Evolutionary conservation across 345 rosid species (phyloP), one percentile per base, ranked within the genome.

Genomic region (Salix udensis): DNA sequence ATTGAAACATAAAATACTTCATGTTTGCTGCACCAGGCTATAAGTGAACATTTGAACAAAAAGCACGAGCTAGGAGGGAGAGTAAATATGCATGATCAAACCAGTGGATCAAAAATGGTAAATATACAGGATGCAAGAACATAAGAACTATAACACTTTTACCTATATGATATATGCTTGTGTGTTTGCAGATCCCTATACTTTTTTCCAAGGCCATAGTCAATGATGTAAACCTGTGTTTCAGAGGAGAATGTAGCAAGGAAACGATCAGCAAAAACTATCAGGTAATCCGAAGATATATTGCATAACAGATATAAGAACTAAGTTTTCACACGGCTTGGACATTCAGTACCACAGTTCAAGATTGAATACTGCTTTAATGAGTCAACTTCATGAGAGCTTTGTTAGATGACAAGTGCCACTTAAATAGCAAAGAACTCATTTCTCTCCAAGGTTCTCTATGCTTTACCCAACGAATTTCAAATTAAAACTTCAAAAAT

Each of bases 181-280:
- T 81, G 84, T 6, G 84, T 81, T 74, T 81, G 84, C 67, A 77
- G 81, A 65, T 81, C 84, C 72, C 75, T 77, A 31, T 81, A 81
- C 72, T 81, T 81, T 60, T 81, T 81, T 19, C 79, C 84, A 70
- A 81, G 81, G 31, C 84, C 84, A 77, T 74, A 81, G 46, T 81
- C 84, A 81, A 81, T 81, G 23, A 77, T 66, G 19, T 81, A 81
- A 42, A 81, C 81, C 84, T 81, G 77, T 8, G 13, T 10, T 68
- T 62, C 7, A n/a, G 14, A 55, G n/a, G 50, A 34, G 18, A 26
- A 44, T 9, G 55, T 60, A 73, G 26, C 39, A 28, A 66, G 21
- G 31, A 72, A 26, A 72, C 30, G 4, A 28, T 62, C 62, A 70
- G 70, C 2, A 30, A 36, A 11, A 61, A 53, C 62, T 65, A 12